phyloP scores from a whole-genome alignment of 805 yeast species.

The Metschnikowia bowlesiae region DNA sequence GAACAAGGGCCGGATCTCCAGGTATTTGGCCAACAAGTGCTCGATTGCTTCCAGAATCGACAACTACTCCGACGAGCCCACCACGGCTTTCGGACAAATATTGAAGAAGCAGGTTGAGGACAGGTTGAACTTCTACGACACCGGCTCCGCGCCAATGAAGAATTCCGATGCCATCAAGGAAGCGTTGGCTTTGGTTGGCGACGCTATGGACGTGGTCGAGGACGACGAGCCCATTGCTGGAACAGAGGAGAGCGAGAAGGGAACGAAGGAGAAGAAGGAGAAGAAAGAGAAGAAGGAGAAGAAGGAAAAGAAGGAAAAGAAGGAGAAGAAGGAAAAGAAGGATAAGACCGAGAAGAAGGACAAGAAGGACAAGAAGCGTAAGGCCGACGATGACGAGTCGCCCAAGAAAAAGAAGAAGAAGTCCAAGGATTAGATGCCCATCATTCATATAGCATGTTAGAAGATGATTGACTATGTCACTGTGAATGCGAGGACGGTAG shows the following conservation, averaged over 20 bases:
- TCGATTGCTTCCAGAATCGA: constrained; percentile 98
- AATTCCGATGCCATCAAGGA: constrained; percentile 90
- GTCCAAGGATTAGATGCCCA: constrained; percentile 36
- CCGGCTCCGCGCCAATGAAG: constrained; percentile 96
- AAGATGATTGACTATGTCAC: too few relatives aligned
- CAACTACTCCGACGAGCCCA: constrained; percentile 92
- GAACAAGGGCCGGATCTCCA: constrained; percentile 98
- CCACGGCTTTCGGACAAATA: constrained; percentile 82
- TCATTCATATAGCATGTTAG: constrained; percentile 18
- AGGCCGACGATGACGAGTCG: constrained; percentile 35
- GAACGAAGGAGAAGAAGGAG: background rate
- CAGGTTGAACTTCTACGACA: constrained; percentile 90
- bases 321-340: constrained; percentile 32
- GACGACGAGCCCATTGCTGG: constrained; percentile 11
- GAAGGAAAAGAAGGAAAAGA: constrained; percentile 26
- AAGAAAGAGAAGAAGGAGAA: constrained; percentile 21
- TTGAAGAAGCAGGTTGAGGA: constrained; percentile 97
- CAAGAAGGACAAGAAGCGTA: constrained; percentile 34
- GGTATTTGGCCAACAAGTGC: constrained; percentile 98
- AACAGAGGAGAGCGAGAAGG: constrained; percentile 15
- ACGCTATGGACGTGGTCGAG: constrained; percentile 26
- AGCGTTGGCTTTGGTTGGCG: constrained; percentile 69
- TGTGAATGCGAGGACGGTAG: too few relatives aligned
- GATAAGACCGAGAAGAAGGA: constrained; percentile 31
- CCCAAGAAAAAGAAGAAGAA: constrained; percentile 43